Conservation (phyloP, 2,329 filamentous ascomycete species). For the Penicillium sp. region DNA sequence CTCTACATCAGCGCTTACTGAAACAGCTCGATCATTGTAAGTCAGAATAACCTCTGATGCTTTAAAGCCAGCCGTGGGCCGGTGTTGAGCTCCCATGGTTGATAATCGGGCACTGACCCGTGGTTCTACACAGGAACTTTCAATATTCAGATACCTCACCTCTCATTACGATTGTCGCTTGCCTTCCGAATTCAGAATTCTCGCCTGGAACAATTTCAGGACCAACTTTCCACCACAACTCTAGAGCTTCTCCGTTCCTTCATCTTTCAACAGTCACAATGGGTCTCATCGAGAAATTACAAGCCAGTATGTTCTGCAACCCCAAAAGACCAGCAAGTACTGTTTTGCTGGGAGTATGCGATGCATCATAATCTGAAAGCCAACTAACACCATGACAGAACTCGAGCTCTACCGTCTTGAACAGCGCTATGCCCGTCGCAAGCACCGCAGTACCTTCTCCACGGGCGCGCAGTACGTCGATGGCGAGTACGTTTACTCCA, state of each 20-base stretch:
- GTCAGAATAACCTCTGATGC: neutral
- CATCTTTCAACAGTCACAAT: conserved; percentile 33
- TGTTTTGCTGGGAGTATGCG: neutral
- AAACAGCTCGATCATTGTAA: neutral
- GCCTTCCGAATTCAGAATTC: neutral
- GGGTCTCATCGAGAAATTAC: conserved; percentile 51
- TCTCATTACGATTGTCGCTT: conserved; percentile 9
- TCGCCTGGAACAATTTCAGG: neutral
- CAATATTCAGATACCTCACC: neutral
- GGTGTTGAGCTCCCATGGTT: neutral
- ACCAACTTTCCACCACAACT: neutral
- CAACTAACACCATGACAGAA: conserved; percentile 56
- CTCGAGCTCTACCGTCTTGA: conserved; percentile 92
- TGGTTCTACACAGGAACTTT: conserved; percentile 9
- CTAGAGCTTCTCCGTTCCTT: neutral
- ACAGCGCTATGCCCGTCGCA: conserved; percentile 87
- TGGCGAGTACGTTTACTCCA: conserved; percentile 82
- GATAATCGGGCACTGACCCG: conserved; percentile 5
- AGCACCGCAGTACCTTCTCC: conserved; percentile 83
- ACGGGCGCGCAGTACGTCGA: conserved; percentile 90
- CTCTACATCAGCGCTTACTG: neutral
- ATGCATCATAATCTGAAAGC: conserved; percentile 28
- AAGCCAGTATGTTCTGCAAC: conserved; percentile 44
- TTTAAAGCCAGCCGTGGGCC: no score
- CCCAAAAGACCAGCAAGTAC: neutral